These are phyloP conservation scores for Moricandia moricandioides DNA, from an alignment of 345 rosid genomes.

Conservation along the genomic window DNA sequence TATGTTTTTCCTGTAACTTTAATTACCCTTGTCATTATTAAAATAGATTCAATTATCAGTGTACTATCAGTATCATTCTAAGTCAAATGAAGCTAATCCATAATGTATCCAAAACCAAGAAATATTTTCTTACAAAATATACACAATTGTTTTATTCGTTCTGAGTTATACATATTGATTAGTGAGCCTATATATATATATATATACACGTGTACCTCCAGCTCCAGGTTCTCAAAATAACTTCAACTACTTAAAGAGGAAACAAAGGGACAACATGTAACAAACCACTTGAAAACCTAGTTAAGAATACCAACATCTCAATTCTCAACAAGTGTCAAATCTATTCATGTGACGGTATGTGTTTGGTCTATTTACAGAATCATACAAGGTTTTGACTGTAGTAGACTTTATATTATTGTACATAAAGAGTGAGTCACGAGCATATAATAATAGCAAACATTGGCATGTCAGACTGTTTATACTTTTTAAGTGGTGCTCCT, in stretches of 20 bases:
- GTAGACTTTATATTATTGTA: neutral
- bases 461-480: slow-evolving; percentile 28
- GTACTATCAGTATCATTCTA: neutral
- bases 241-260: slow-evolving; percentile 14
- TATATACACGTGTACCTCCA: neutral
- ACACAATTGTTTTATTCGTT: neutral
- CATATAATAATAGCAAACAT: slow-evolving; percentile 29
- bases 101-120: neutral
- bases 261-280: slow-evolving; percentile 17
- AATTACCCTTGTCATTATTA: neutral
- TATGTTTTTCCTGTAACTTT: neutral
- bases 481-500: slow-evolving; percentile 16
- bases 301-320: slow-evolving; percentile 15
- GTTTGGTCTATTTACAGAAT: slow-evolving; percentile 28
- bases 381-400: slow-evolving; percentile 19
- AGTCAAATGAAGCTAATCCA: neutral
- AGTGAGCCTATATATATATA: neutral
- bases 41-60: neutral
- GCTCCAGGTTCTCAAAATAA: neutral
- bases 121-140: neutral
- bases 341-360: slow-evolving; percentile 9
- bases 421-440: slow-evolving; percentile 29
- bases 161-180: neutral
- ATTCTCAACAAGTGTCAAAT: slow-evolving; percentile 19
- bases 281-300: slow-evolving; percentile 18